Evolutionary conservation across 2,329 filamentous ascomycete genomes (phyloP), one percentile per base, ranked within the genome.

Genomic region (Lanzia echinophila): DNA sequence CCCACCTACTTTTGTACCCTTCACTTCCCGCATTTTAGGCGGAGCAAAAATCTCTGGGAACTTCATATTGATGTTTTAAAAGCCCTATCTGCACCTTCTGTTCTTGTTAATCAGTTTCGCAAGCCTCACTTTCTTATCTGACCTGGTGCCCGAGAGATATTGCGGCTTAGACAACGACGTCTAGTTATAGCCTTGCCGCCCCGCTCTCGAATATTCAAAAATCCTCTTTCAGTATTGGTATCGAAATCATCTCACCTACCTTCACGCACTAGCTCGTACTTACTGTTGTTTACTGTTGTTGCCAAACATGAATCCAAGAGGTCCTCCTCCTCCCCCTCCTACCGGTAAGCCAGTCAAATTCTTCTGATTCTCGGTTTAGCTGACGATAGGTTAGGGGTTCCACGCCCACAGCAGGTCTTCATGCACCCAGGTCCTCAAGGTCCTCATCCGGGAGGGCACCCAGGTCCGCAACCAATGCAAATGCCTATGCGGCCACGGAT

Each of bases 401-500:
- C 32, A 12, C 10, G 39, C 7, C 39, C 39, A n/a, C 39, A 1
- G 19, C 39, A 19, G 19, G 41, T 41, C 5, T 28, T 28, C 24
- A n/a, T n/a, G n/a, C n/a, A n/a, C n/a, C n/a, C n/a, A n/a, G n/a
- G 34, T 13, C 34, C 34, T 36, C 34, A 4, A 3, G 12, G 15
- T 36, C 11, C 15, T 12, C 34, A 5, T 13, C 34, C 34, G 11
- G 34, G 34, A 36, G 12, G 12, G 11, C 34, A 12, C 11, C 41
- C 41, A 13, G 41, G 32, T 20, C 45, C 28, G 15, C 45, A 47
- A 3, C 52, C 44, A 47, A 52, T 51, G 41, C 53, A 45, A 20
- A 50, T 51, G 24, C 53, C 47, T 33, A 24, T 46, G 32, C 48
- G 41, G 22, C 53, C 33, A 19, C n/a, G 41, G 42, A 8, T 52